A percentile compares a stretch with the other conserved stretches of the same genome.
phyloP scores from a whole-genome alignment of 495 filamentous ascomycete genomes.

The Aspergillus sclerotiicarbonarius region DNA sequence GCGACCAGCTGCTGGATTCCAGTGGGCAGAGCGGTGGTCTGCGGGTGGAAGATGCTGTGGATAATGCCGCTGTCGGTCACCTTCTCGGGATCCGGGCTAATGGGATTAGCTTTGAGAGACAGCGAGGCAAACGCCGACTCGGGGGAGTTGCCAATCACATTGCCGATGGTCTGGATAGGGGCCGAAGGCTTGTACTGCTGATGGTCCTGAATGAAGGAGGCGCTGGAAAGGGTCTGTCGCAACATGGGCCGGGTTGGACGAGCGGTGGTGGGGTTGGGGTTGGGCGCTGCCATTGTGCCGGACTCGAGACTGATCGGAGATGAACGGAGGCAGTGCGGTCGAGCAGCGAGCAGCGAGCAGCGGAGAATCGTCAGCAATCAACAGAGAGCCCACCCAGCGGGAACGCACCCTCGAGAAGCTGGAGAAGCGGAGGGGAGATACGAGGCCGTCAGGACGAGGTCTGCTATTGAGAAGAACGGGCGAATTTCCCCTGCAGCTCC shows the following conservation, averaged over 20 bases:
- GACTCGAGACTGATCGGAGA: not conserved
- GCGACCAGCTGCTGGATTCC: slow-evolving; percentile 44
- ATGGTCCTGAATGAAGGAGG: slow-evolving; percentile 69
- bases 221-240: slow-evolving; percentile 56
- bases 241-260: slow-evolving; percentile 40
- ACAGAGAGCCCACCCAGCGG: slow-evolving; percentile 13
- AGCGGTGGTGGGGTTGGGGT: slow-evolving; percentile 16
- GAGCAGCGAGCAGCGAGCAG: not conserved
- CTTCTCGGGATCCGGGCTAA: slow-evolving; percentile 43
- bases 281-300: slow-evolving; percentile 32
- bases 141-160: slow-evolving; percentile 34
- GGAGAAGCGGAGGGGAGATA: slow-evolving; percentile 2
- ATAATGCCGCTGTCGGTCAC: slow-evolving; percentile 45
- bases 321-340: slow-evolving; percentile 5
- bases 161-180: slow-evolving; percentile 41
- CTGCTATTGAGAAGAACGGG: not conserved
- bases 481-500: slow-evolving; percentile 5
- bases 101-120: slow-evolving; percentile 37
- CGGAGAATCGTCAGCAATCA: slow-evolving; percentile 10
- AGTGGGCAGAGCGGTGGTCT: slow-evolving; percentile 34
- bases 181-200: slow-evolving; percentile 68
- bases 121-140: slow-evolving; percentile 22
- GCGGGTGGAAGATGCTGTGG: slow-evolving; percentile 44
- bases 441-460: not conserved
- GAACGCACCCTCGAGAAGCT: slow-evolving; percentile 10